Base-by-base conservation (phyloP, 2,329 filamentous ascomycete genomes). In the Rhexocercosporidium sp. region DNA sequence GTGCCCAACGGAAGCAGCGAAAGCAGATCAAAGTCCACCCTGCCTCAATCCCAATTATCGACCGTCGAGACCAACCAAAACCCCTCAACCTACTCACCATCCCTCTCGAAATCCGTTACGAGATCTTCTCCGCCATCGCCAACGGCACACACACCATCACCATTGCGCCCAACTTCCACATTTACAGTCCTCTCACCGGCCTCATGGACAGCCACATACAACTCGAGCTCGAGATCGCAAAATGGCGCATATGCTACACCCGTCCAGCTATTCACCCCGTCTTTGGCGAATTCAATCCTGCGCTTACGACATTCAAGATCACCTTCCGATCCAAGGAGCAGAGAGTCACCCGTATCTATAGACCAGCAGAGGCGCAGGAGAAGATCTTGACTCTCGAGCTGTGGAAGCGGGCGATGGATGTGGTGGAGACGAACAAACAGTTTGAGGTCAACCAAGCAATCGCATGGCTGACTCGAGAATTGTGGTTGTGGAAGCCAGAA, bases 241-340 rank as follows among this genome's bases (percentile, higher is more conserved):
- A 57, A 41, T 57, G 53, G 53, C 53, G 53, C n/a, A 57, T 22
- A 57, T 57, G 31, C 20, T 39, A 57, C 31, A 39, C n/a, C 8
- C 20, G 20, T 16, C 53, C 53, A 3, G 20, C 53, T 2, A 37
- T 57, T 2, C 53, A 57, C 11, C 53, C 31, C 1, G 34, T 57
- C 31, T 57, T 39, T 18, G 14, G 53, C 20, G 53, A 37, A 4
- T 57, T 39, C 31, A n/a, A 37, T 34, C 53, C 53, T 1, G 12
- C 29, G 2, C 20, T 25, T 9, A 57, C 53, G 8, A 57, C 31
- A 7, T 57, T 57, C 53, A 57, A 25, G 11, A 39, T 57, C 31
- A 25, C 53, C 4, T 39, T 57, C 11, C 53, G 53, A 22, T 57
- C 53, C 11, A 39, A 39, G 12, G n/a, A 22, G 53, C 29, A 7